These are phyloP conservation scores for Phytophthora cajani DNA, from an alignment of 352 stramenopile species.

Conservation along the genomic window DNA sequence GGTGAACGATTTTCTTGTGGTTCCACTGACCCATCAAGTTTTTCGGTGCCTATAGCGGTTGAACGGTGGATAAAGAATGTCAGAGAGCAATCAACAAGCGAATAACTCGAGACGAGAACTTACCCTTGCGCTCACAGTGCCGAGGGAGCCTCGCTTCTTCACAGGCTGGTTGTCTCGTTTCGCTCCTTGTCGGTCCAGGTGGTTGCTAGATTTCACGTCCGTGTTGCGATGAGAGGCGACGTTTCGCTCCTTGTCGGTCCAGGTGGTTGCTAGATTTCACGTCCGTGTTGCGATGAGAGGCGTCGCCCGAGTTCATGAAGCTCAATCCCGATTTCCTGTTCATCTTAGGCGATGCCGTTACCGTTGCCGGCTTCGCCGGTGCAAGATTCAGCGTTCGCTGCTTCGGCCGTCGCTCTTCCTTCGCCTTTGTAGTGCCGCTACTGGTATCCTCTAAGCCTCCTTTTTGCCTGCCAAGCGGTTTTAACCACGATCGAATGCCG, in stretches of 20 bases:
- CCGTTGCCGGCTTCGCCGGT: background rate
- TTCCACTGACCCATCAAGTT: conserved; percentile 16
- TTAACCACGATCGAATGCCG: conserved; percentile 28
- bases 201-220: conserved; percentile 10
- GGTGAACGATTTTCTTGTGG: conserved; percentile 1
- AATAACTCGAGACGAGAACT: background rate
- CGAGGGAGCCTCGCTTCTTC: conserved; percentile 29
- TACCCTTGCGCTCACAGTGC: conserved; percentile 33
- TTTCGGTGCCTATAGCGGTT: too few species aligned
- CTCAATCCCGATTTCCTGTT: conserved; percentile 24
- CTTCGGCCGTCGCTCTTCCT: conserved; percentile 12
- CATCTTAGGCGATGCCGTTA: conserved; percentile 11
- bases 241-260: background rate
- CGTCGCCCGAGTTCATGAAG: conserved; percentile 18
- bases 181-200: background rate
- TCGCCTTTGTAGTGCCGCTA: conserved; percentile 6
- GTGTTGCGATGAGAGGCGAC: conserved; percentile 14
- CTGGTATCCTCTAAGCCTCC: conserved; percentile 18
- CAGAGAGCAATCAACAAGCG: background rate
- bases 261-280: conserved; percentile 1
- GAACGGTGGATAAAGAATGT: background rate
- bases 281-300: conserved; percentile 17
- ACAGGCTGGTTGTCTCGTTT: background rate
- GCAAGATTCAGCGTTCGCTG: conserved; percentile 24
- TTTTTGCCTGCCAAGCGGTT: conserved; percentile 8